phyloP scores from a whole-genome alignment of 768 basidiomycete species.

The Tylopilus rubrobrunneus region DNA sequence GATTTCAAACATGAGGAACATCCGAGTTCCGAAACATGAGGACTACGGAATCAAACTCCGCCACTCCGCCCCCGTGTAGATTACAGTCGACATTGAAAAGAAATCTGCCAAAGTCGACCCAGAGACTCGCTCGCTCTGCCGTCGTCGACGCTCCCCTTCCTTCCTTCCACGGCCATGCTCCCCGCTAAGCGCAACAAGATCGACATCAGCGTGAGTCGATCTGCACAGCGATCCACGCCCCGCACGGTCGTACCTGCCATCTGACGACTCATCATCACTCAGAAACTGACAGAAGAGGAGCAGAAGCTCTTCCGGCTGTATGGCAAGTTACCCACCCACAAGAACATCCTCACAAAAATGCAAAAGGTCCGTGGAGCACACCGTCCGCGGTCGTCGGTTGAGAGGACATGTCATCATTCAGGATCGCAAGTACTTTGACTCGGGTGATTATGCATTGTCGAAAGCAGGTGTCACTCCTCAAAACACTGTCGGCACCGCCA shows the following conservation, averaged over 20 bases:
- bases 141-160: conserved; percentile 4
- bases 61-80: conserved; percentile 25
- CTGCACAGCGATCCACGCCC: not conserved
- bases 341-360: conserved; percentile 92
- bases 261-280: conserved; percentile 15
- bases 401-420: conserved; percentile 30
- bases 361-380: conserved; percentile 64
- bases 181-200: conserved; percentile 86
- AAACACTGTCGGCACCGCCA: conserved; percentile 88
- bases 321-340: conserved; percentile 90
- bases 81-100: conserved; percentile 17
- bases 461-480: conserved; percentile 92
- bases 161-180: conserved; percentile 47
- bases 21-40: conserved; percentile 29
- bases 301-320: conserved; percentile 92
- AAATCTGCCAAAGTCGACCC: not conserved
- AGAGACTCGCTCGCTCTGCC: conserved; percentile 20
- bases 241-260: not conserved
- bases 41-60: conserved; percentile 22
- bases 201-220: conserved; percentile 78
- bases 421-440: conserved; percentile 99
- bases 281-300: conserved; percentile 88
- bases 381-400: conserved; percentile 2
- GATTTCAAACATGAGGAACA: conserved; percentile 14
- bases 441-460: conserved; percentile 95